Percentiles rank a stretch among this genome's conserved stretches.
Conservation (phyloP, 2,329 filamentous ascomycete genomes). For the Fusarium hostae region DNA sequence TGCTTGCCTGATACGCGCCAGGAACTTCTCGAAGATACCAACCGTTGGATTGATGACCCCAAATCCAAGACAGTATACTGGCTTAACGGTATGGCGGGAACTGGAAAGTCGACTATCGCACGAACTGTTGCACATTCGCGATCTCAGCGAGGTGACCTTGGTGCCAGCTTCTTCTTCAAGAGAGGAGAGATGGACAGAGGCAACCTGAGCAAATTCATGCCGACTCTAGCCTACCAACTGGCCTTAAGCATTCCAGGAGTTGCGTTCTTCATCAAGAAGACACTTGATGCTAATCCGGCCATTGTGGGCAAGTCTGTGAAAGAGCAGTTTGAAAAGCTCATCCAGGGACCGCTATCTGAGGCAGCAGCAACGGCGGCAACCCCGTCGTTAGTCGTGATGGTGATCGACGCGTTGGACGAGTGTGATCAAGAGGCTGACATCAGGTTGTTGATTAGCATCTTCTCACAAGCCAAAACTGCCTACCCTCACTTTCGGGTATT, state of each 20-base stretch:
- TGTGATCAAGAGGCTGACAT: neutral
- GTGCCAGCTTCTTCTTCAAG: too few relatives aligned
- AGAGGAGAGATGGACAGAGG: constrained; percentile 50
- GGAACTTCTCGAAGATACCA: too few relatives aligned
- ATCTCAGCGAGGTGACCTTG: constrained; percentile 26
- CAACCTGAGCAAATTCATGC: constrained; percentile 50
- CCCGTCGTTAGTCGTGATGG: neutral
- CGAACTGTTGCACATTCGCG: constrained; percentile 52
- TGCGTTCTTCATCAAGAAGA: constrained; percentile 43
- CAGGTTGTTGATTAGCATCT: neutral
- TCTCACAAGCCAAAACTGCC: constrained; percentile 2
- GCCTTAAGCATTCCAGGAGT: neutral
- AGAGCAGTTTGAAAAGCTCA: neutral
- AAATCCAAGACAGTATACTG: constrained; percentile 47
- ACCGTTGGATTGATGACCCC: constrained; percentile 16
- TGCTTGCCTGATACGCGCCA: constrained; percentile 47
- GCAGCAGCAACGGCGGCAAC: neutral
- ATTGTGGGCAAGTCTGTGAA: neutral
- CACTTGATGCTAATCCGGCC: neutral
- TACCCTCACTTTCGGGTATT: constrained; percentile 44
- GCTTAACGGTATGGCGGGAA: constrained; percentile 48
- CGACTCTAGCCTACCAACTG: constrained; percentile 53
- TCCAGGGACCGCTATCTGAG: neutral
- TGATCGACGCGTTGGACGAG: neutral
- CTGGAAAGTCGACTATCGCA: constrained; percentile 53